These are phyloP conservation scores for Neonectria sp. DNA, from an alignment of 2,329 filamentous ascomycete genomes.

Conservation along the genomic window DNA sequence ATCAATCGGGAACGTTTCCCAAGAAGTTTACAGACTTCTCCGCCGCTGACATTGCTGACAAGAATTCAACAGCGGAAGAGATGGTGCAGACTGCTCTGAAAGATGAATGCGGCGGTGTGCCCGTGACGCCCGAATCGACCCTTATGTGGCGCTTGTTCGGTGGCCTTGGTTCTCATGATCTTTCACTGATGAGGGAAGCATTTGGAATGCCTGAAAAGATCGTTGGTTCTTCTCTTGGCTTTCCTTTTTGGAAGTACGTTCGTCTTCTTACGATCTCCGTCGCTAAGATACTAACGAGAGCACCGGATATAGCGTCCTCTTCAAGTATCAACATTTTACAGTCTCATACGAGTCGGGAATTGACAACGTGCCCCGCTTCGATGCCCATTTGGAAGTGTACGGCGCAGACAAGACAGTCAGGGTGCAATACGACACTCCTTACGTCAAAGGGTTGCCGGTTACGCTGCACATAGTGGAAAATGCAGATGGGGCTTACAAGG, in stretches of 20 bases:
- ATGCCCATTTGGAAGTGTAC: constrained; percentile 7
- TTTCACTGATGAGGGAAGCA: constrained; percentile 40
- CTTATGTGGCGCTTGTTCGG: constrained; percentile 7
- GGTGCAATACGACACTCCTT: constrained; percentile 58
- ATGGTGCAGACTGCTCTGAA: not conserved
- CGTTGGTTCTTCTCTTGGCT: constrained; percentile 46
- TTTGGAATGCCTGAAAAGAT: constrained; percentile 39
- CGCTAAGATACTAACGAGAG: constrained; percentile 13
- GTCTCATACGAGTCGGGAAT: constrained; percentile 72
- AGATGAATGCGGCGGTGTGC: not conserved
- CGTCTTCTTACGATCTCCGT: too few relatives aligned
- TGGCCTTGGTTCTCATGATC: constrained; percentile 32
- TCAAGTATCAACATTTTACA: constrained; percentile 63
- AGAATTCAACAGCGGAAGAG: not conserved
- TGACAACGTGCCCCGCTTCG: constrained; percentile 1
- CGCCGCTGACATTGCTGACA: not conserved
- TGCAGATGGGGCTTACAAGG: constrained; percentile 54
- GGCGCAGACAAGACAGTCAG: constrained; percentile 5
- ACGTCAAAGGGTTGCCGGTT: constrained; percentile 68
- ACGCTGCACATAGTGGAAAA: constrained; percentile 63
- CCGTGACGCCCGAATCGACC: constrained; percentile 1
- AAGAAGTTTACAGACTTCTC: constrained; percentile 18
- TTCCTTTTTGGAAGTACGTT: constrained; percentile 36
- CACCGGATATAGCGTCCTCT: constrained; percentile 56
- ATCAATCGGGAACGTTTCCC: constrained; percentile 31